Percentiles rank a stretch among this genome's conserved stretches.
Conservation (phyloP, 306 rosid genomes). For the Mimosa bimucronata region DNA sequence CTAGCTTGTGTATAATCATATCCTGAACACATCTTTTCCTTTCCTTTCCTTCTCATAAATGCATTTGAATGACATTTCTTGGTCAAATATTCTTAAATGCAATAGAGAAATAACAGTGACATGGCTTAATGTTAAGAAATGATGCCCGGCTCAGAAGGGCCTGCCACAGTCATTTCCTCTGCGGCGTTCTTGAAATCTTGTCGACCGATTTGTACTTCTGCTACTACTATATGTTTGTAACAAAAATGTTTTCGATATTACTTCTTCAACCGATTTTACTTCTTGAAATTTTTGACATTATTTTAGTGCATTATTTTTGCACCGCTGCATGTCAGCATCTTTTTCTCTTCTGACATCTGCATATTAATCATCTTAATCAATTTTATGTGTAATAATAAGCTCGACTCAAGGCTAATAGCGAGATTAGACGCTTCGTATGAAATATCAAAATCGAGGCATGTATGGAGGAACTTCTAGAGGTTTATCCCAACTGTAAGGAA, state of each 20-base stretch:
- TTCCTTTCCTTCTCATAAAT: neutral
- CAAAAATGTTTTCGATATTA: constrained; percentile 12
- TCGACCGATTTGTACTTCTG: constrained; percentile 52
- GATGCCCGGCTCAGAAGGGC: constrained; percentile 50
- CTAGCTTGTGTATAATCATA: neutral
- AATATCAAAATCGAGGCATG: neutral
- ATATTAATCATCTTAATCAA: constrained; percentile 1
- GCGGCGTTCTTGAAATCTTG: constrained; percentile 75
- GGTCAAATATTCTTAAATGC: constrained; percentile 43
- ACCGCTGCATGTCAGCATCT: neutral
- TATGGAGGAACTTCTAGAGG: neutral
- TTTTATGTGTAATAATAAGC: constrained; percentile 2
- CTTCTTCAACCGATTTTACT: neutral
- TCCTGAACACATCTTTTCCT: neutral
- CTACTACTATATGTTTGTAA: neutral
- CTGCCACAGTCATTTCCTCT: constrained; percentile 49
- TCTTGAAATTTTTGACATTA: neutral
- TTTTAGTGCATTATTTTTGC: constrained; percentile 11
- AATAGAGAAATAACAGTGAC: constrained; percentile 32
- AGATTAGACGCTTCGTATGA: neutral
- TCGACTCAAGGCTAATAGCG: neutral
- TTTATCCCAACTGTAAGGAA: constrained; percentile 9
- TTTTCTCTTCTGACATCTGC: neutral
- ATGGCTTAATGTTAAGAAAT: constrained; percentile 51
- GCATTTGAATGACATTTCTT: constrained; percentile 21